phyloP scores from a whole-genome alignment of 2,329 filamentous ascomycete species.

The Penicillium sp. region DNA sequence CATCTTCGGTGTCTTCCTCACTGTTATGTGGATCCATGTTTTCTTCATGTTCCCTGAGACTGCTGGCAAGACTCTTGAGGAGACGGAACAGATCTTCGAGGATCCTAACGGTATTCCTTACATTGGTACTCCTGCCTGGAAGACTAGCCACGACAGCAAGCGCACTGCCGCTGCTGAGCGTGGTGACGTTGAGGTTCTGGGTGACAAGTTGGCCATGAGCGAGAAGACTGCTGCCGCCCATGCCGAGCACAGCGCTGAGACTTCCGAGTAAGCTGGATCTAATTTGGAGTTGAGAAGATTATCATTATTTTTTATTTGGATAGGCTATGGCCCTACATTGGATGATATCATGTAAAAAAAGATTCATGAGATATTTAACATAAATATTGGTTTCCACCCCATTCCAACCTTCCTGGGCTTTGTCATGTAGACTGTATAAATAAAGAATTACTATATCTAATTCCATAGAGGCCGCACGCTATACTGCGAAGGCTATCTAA shows the following conservation, averaged over 20 bases:
- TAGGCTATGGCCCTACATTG: not conserved
- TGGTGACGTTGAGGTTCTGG: slow-evolving; percentile 17
- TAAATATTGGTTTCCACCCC: not conserved
- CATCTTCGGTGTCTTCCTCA: slow-evolving; percentile 46
- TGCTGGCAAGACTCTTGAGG: slow-evolving; percentile 30
- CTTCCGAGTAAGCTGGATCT: not conserved
- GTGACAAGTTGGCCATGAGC: not conserved
- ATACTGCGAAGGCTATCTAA: not conserved
- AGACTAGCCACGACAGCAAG: slow-evolving; percentile 29
- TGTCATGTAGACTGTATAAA: not conserved
- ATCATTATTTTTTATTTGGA: not conserved
- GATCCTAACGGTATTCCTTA: slow-evolving; percentile 22
- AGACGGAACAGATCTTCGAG: slow-evolving; percentile 31
- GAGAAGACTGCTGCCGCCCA: not conserved
- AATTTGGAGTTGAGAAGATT: not conserved
- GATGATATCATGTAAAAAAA: slow-evolving; percentile 1
- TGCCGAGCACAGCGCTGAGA: not conserved
- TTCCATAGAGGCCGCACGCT: too few relatives aligned
- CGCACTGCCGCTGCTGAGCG: slow-evolving; percentile 15
- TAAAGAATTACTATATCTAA: too few relatives aligned
- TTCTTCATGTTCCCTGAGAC: slow-evolving; percentile 36
- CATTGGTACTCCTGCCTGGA: slow-evolving; percentile 41
- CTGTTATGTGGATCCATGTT: slow-evolving; percentile 36
- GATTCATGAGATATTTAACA: not conserved
- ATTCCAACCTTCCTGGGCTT: not conserved